Base-by-base conservation (phyloP, 345 rosid genomes). In the Eucalyptus cloeziana region DNA sequence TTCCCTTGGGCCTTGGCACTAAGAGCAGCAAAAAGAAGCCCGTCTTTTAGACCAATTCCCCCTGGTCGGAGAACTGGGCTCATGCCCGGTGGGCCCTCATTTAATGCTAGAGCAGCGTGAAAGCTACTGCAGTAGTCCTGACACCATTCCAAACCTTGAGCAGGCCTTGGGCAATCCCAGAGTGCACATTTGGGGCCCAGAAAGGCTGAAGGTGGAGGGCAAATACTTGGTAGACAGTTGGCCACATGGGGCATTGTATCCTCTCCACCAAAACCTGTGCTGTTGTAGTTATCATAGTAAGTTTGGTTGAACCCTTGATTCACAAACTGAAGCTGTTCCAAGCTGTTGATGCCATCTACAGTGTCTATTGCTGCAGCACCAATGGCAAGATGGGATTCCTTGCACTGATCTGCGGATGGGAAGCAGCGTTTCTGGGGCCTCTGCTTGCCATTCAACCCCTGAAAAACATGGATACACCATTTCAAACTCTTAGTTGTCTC, bases 81-180 rank as follows among this genome's bases (percentile, higher is more conserved):
- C 98, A 95, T 95, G 60, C 99, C 99, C 10, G 98, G 98, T 27
- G 98, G 98, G 49, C 99, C 98, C 94, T 98, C 99, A 87, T 93
- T 95, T 91, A 95, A 89, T 87, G 99, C 99, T 27, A 98, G 87
- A 33, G 94, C 94, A 86, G 95, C 97, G 86, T 98, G 99, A 93
- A 96, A 98, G 92, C 95, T 95, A 91, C 99, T 97, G 93, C 99
- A 98, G 91, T 96, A 97, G 89, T 97, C 97, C 91, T 92, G 97
- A 91, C 89, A 96, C 98, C 98, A 95, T 76, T 94, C 99, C 86
- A 94, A 90, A 44, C 96, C 99, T 92, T 95, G 99, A 90, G 97
- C 96, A 86, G 99, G 99, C 91, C 99, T 93, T 33, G 99, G 96
- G 86, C 99, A 98, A 92, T 98, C 99, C 99, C 99, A 98, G 91